Conservation (phyloP, 2,329 filamentous ascomycete genomes). For the Colletotrichum sp. region DNA sequence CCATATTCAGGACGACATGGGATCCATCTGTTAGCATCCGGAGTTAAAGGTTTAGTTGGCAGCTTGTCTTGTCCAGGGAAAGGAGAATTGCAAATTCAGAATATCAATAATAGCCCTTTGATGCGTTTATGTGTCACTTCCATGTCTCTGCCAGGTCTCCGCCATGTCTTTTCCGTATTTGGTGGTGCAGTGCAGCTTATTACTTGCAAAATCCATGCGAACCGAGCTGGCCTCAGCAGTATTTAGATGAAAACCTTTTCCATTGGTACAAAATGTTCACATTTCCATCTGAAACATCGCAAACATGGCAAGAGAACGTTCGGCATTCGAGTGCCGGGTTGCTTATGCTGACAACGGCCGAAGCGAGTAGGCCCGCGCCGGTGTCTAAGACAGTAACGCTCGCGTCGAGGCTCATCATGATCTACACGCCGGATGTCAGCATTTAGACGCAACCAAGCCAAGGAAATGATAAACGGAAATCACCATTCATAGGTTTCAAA, state of each 20-base stretch:
- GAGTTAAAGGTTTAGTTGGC: neutral
- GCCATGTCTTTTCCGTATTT: neutral
- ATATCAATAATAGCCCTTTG: neutral
- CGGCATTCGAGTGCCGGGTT: neutral
- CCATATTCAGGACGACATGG: neutral
- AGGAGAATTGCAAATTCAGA: neutral
- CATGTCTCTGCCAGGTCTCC: neutral
- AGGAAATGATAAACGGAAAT: neutral
- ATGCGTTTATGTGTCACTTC: neutral
- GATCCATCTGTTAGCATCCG: neutral
- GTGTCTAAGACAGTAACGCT: neutral
- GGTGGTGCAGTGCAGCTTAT: neutral
- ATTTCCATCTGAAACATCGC: neutral
- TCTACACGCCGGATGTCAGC: neutral
- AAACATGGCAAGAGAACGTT: neutral
- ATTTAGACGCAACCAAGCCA: neutral
- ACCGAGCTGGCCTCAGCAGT: neutral
- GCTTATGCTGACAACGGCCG: neutral
- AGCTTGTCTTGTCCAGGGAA: neutral
- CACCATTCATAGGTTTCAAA: neutral
- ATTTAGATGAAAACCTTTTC: neutral
- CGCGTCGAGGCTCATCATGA: neutral
- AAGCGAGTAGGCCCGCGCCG: neutral
- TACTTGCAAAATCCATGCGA: neutral
- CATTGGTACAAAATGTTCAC: fast-evolving